Base-by-base conservation (phyloP, 768 basidiomycete genomes). In the Rossbeevera mucosa region DNA sequence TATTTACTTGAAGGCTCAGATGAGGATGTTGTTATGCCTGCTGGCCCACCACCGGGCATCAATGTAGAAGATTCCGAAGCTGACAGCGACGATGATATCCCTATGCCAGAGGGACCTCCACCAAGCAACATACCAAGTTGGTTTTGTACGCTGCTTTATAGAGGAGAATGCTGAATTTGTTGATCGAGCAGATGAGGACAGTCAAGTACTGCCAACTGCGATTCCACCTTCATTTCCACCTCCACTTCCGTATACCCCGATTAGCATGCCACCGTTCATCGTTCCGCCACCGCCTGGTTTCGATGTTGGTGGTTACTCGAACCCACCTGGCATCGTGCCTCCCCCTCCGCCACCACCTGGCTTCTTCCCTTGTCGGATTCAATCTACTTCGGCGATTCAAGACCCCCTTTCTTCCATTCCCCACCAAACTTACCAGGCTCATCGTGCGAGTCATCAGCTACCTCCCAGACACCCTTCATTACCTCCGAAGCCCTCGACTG, bases 71-170 rank as follows among this genome's bases (percentile, higher is more conserved):
- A 77, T 38, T 67, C 72, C 30, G 76, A 67, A 7, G 68, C 77
- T 1, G 76, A 76, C 33, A 82, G 79, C 47, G 91, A 91, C 52
- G 91, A 93, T 57, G 92, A 92, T 54, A 94, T 95, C 38, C 81
- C 80, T 12, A 88, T 95, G 85, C 94, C 94, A 12, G 86, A 85
- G 48, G 92, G 86, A 2, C 88, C 86, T 33, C 88, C 88, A 40
- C 80, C 82, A 3, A 71, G 70, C 26, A 29, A 12, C 40, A 12
- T 54, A 24, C 40, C 51, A 54, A 24, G 63, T 71, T 45, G 44
- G 63, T 63, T 21, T 50, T 31, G 5, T 21, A 30, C n/a, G 0
- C n/a, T 40, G 7, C 24, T 24, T 2, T 28, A 21, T 46, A 40
- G 20, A 4, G 11, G 38, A 29, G 41, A 9, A 9, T 26, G 14